Evolutionary conservation across 2,329 filamentous ascomycete genomes (phyloP).

Genomic region (Blumeriella jaapii): DNA sequence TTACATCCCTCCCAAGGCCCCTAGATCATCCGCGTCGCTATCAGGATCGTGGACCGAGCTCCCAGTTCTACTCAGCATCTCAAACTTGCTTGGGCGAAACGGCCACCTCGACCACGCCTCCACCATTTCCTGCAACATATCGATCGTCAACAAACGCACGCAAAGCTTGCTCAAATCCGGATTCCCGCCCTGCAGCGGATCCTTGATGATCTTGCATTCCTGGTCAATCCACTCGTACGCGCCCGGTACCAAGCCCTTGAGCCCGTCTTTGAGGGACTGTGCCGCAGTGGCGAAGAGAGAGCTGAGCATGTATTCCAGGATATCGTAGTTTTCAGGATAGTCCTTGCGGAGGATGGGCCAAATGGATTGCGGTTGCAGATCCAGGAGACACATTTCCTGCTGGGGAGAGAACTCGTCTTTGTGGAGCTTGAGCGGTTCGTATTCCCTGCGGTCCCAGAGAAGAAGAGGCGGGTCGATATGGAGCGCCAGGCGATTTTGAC

Average conservation of each 20-base stretch:
- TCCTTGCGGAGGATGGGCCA: constrained; percentile 37
- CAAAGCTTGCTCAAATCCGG: constrained; percentile 31
- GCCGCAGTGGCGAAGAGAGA: constrained; percentile 29
- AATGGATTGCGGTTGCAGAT: constrained; percentile 50
- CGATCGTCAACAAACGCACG: constrained; percentile 38
- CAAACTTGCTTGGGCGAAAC: constrained; percentile 50
- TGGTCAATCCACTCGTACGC: constrained; percentile 42
- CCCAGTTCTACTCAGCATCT: constrained; percentile 32
- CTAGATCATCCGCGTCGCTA: not conserved
- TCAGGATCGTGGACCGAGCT: not conserved
- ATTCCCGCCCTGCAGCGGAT: constrained; percentile 37
- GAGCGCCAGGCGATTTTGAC: constrained; percentile 27
- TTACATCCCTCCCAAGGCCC: not conserved
- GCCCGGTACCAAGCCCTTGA: constrained; percentile 48
- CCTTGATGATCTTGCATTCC: constrained; percentile 37
- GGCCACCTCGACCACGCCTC: constrained; percentile 55
- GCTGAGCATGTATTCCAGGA: constrained; percentile 40
- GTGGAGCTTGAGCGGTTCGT: constrained; percentile 54
- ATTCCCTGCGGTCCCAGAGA: constrained; percentile 56
- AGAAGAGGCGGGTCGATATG: constrained; percentile 40
- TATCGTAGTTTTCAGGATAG: constrained; percentile 30
- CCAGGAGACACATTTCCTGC: constrained; percentile 45
- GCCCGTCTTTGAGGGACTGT: constrained; percentile 31
- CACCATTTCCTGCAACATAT: constrained; percentile 46
- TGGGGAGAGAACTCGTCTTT: constrained; percentile 57